Conservation (phyloP, 768 basidiomycete genomes). For the Lactarius deliciosus region DNA sequence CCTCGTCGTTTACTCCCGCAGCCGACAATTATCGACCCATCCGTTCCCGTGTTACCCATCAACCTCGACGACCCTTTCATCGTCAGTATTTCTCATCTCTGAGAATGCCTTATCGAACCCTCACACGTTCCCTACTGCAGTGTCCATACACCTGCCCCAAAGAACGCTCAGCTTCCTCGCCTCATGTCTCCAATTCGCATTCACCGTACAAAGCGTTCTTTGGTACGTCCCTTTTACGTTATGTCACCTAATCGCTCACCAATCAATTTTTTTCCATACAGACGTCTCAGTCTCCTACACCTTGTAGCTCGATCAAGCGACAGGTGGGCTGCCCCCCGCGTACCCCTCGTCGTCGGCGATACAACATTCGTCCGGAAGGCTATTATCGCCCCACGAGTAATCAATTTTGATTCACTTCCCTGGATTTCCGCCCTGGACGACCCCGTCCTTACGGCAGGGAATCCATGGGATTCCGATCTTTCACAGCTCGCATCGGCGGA, state of each 20-base stretch:
- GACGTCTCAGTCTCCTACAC: constrained; percentile 30
- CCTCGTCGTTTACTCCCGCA: constrained; percentile 23
- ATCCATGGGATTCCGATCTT: constrained; percentile 29
- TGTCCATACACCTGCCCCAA: constrained; percentile 23
- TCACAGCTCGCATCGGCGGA: constrained; percentile 26
- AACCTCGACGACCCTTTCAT: constrained; percentile 30
- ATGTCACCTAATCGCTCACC: neutral
- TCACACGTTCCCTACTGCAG: constrained; percentile 12
- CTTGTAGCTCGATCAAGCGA: constrained; percentile 30
- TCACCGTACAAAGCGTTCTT: constrained; percentile 24
- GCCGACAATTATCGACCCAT: constrained; percentile 25
- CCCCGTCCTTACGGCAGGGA: constrained; percentile 23
- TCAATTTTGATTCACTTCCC: constrained; percentile 29
- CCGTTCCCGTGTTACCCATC: constrained; percentile 17
- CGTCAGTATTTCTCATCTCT: constrained; percentile 17
- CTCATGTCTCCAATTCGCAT: constrained; percentile 30
- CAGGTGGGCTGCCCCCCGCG: constrained; percentile 25
- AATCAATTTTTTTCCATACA: constrained; percentile 3
- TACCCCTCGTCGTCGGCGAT: constrained; percentile 29
- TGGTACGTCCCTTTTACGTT: constrained; percentile 16
- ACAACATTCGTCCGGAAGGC: constrained; percentile 22
- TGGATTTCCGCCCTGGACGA: constrained; percentile 29
- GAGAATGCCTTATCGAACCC: constrained; percentile 5
- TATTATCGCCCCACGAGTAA: constrained; percentile 17
- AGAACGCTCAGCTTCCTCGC: constrained; percentile 26